Evolutionary conservation across 352 stramenopile species (phyloP).

Genomic region (Pilasporangium apinafurcum): DNA sequence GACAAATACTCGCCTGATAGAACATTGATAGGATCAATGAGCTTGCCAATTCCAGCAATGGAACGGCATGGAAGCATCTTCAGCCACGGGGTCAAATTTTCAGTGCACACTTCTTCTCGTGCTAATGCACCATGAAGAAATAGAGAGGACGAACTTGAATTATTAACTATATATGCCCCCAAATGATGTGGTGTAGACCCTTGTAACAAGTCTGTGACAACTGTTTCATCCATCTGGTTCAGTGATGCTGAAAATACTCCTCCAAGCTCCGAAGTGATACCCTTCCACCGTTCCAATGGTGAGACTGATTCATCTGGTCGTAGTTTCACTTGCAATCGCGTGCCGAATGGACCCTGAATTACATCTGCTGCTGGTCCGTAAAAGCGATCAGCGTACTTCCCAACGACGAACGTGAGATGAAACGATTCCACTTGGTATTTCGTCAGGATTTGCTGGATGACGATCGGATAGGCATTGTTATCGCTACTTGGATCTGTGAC

Average conservation of each 20-base stretch:
- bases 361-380: conserved; percentile 24
- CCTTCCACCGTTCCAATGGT: conserved; percentile 40
- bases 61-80: conserved; percentile 81
- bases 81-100: conserved; percentile 86
- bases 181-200: conserved; percentile 10
- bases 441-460: conserved; percentile 61
- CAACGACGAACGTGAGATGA: conserved; percentile 62
- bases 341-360: conserved; percentile 47
- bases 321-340: conserved; percentile 53
- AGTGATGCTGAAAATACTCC: conserved; percentile 82
- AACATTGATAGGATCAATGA: conserved; percentile 69
- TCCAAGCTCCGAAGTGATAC: conserved; percentile 67
- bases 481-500: conserved; percentile 1
- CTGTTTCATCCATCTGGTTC: conserved; percentile 64
- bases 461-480: conserved; percentile 28
- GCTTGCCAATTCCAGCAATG: conserved; percentile 46
- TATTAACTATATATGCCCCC: conserved; percentile 3
- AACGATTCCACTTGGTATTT: conserved; percentile 69
- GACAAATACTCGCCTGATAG: conserved; percentile 70
- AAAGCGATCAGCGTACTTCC: conserved; percentile 39
- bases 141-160: background rate
- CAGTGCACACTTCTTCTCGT: conserved; percentile 81
- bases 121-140: conserved; percentile 65
- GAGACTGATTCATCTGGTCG: conserved; percentile 9
- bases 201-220: conserved; percentile 15